Evolutionary conservation across 495 filamentous ascomycete genomes (phyloP), one percentile per base, ranked within the genome.

Genomic region (Talaromyces thailandensis): DNA sequence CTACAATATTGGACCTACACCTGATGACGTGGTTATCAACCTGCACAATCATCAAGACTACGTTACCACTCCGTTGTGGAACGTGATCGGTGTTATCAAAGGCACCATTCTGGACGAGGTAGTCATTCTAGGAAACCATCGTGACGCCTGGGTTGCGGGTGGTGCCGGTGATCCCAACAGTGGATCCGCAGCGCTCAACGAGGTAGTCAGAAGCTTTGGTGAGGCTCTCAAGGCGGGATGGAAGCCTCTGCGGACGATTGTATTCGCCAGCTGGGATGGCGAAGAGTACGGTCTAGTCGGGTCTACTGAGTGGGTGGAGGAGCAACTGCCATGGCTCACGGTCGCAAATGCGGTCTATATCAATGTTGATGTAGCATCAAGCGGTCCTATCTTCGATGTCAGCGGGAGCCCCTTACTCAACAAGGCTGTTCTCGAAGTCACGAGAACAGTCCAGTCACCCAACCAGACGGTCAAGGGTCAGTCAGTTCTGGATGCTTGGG

Each of bases 31-130:
- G 1, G 83, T 86, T 2, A 78, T 98, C 58, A 94, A 95, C 68
- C 81, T 98, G 12, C 76, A 88, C 68, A 98, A 96, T 69, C 78
- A 91, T 64, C 91, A 96, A 71, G 89, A 96, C 50, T 96, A 98
- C 66, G 84, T 88, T 23, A 95, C 82, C 0, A 96, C 91, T 0
- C 92, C 92, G 4, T 73, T 94, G 60, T 98, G 95, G 95, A 90
- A 98, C 65, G 91, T 94, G 12, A 95, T 98, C 64, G 94, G 94
- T 32, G 80, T 92, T 29, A 92, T 98, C 73, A 96, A 96, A 62
- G 94, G 94, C n/a, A 87, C 84, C 8, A 85, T 96, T 58, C 78
- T 85, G 1, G 87, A 92, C 61, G 93, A 97, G 69, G 92, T 96
- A 11, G 81, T 96, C 55, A 80, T 98, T 6, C 75, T 98, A n/a